Percentiles rank a stretch among this genome's conserved stretches.
These are phyloP conservation scores for Osmozyma mogii DNA, from an alignment of 805 yeast genomes.

Conservation along the genomic window DNA sequence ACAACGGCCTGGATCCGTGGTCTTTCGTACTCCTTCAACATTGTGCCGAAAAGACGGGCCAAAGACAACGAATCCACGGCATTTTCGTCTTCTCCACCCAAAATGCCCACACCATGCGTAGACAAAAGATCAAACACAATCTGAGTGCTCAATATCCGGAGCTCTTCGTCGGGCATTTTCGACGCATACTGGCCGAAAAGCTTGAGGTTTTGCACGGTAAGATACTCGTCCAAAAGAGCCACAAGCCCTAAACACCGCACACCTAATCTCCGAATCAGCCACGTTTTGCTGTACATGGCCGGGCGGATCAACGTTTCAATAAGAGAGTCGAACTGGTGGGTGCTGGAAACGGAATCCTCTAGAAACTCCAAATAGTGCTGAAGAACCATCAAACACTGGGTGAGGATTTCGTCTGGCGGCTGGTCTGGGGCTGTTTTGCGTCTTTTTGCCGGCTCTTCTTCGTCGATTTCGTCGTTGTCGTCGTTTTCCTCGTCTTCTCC, in stretches of 20 bases:
- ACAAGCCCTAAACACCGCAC: slow-evolving; percentile 72
- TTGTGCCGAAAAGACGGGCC: slow-evolving; percentile 62
- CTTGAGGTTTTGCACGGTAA: slow-evolving; percentile 58
- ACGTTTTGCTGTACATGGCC: slow-evolving; percentile 45
- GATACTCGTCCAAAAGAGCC: slow-evolving; percentile 53
- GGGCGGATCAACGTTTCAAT: slow-evolving; percentile 74
- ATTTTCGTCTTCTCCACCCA: slow-evolving; percentile 42
- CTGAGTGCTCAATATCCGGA: slow-evolving; percentile 56
- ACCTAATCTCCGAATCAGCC: slow-evolving; percentile 53
- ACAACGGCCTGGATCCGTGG: slow-evolving; percentile 70
- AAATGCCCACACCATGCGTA: slow-evolving; percentile 62
- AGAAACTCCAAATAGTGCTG: slow-evolving; percentile 62
- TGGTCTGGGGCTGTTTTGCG: slow-evolving; percentile 31
- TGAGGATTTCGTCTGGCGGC: slow-evolving; percentile 39
- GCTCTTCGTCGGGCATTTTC: slow-evolving; percentile 49
- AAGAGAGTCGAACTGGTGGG: slow-evolving; percentile 58
- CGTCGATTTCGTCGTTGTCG: slow-evolving; percentile 19
- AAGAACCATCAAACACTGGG: slow-evolving; percentile 62
- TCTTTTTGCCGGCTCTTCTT: slow-evolving; percentile 23
- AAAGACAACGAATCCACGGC: slow-evolving; percentile 59
- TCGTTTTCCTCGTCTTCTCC: slow-evolving; percentile 12
- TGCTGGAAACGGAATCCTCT: slow-evolving; percentile 55
- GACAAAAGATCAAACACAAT: slow-evolving; percentile 73
- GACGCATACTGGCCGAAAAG: slow-evolving; percentile 65
- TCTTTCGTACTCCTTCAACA: slow-evolving; percentile 46